Evolutionary conservation across 164 flowering plant genomes (phyloP), one percentile per base, ranked within the genome.

Genomic region (Echeveria elegans): DNA sequence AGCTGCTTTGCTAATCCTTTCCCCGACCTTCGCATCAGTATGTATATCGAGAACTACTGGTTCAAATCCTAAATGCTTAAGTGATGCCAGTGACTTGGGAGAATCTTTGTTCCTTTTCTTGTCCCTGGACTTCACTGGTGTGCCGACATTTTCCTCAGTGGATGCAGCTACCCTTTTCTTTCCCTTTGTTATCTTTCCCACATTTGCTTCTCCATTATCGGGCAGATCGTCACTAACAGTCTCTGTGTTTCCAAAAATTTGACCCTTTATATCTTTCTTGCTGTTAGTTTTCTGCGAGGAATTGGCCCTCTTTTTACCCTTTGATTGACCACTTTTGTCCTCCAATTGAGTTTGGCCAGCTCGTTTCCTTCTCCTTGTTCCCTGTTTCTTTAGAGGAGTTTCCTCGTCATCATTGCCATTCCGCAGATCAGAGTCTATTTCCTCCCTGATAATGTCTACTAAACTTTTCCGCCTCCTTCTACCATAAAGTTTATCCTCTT

Each of bases 401-500:
- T 34, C 37, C 37, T 34, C 37, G 7, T 34, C 37, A 3, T 7
- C 37, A 3, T 34, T 34, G 37, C 37, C 37, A 34, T 34, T 34
- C 37, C 7, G 37, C 3, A 34, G 3, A 7, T 34, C 37, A 34
- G 37, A 3, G 37, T 34, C 37, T 34, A 7, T 34, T 34, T 34
- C 37, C 37, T 34, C 37, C 37, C 3, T 34, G 69, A 84, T 69
- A 63, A 81, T 77, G 62, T 79, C 82, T 53, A 82, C 79, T 40
- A 84, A 76, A 71, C 84, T 84, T 63, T 76, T 84, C 74, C 72
- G 79, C 73, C 83, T 86, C 79, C 84, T 82, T 56, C 78, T 82
- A 26, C 80, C 85, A 66, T 70, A 60, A 28, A 66, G 47, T 75
- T 79, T 66, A 36, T 72, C 76, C 9, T 66, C 79, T 16, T 66